Percentiles rank a stretch among this genome's conserved stretches.
phyloP scores from a whole-genome alignment of 192 early-diverging fungal genomes.

The Coemansia sp. region DNA sequence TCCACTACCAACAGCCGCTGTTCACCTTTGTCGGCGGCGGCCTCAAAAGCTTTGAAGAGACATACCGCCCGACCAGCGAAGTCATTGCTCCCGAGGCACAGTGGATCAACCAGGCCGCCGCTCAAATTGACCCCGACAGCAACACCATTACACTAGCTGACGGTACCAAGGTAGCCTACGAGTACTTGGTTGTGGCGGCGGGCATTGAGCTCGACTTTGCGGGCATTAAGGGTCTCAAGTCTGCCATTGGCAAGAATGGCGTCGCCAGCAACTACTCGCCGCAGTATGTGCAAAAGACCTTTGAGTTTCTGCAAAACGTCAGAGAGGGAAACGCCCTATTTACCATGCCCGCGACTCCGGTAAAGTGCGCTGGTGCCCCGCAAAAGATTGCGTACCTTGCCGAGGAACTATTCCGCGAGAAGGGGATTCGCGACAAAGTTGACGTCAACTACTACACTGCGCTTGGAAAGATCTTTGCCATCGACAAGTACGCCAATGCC shows the following conservation, averaged over 20 bases:
- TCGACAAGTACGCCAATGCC: conserved; percentile 78
- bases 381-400: conserved; percentile 87
- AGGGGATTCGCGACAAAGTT: conserved; percentile 65
- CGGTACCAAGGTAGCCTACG: conserved; percentile 63
- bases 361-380: conserved; percentile 89
- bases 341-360: conserved; percentile 83
- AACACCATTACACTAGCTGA: conserved; percentile 69
- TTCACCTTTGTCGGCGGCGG: conserved; percentile 91
- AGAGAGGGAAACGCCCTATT: conserved; percentile 66
- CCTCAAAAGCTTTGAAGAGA: conserved; percentile 73
- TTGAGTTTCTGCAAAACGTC: conserved; percentile 68
- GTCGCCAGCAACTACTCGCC: conserved; percentile 82
- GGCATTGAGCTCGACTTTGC: conserved; percentile 78
- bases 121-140: conserved; percentile 65
- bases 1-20: conserved; percentile 84
- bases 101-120: conserved; percentile 74
- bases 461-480: conserved; percentile 83
- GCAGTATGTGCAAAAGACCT: conserved; percentile 71
- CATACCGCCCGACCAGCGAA: conserved; percentile 64
- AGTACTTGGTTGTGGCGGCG: conserved; percentile 73
- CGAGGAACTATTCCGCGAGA: conserved; percentile 77
- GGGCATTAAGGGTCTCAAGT: conserved; percentile 72
- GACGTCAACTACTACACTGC: conserved; percentile 75
- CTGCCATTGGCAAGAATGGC: conserved; percentile 75
- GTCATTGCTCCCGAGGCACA: conserved; percentile 73